Conservation (phyloP, 2,329 filamentous ascomycete species). For the Rugonectria rugulosa region DNA sequence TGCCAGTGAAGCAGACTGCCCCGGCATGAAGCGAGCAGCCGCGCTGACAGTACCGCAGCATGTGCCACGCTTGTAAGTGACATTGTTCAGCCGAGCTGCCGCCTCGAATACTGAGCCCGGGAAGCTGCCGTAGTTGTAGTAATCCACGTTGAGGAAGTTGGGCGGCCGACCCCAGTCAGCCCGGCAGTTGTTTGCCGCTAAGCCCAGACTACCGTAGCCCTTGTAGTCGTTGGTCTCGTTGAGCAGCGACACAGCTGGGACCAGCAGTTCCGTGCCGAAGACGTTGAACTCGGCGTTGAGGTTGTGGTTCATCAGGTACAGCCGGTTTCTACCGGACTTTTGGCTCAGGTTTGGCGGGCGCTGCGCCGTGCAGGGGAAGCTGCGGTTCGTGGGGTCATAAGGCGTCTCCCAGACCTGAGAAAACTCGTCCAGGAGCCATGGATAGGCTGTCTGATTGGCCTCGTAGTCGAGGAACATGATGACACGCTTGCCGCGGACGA, state of each 20-base stretch:
- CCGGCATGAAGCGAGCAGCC: slow-evolving; percentile 33
- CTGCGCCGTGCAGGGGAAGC: slow-evolving; percentile 81
- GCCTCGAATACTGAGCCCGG: slow-evolving; percentile 80
- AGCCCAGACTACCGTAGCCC: slow-evolving; percentile 72
- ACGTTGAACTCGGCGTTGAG: slow-evolving; percentile 80
- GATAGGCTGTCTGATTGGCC: slow-evolving; percentile 78
- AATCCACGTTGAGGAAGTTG: slow-evolving; percentile 84
- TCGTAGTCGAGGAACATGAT: slow-evolving; percentile 87
- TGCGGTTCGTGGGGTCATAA: slow-evolving; percentile 71
- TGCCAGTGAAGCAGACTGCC: slow-evolving; percentile 28
- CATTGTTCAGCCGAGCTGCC: slow-evolving; percentile 73
- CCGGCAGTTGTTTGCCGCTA: slow-evolving; percentile 68
- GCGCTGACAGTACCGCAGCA: slow-evolving; percentile 61
- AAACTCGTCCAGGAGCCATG: slow-evolving; percentile 90
- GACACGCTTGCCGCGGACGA: slow-evolving; percentile 73
- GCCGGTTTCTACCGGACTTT: slow-evolving; percentile 63
- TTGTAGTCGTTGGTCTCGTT: slow-evolving; percentile 75
- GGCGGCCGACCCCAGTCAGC: slow-evolving; percentile 71
- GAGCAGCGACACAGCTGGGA: slow-evolving; percentile 74
- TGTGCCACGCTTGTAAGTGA: slow-evolving; percentile 66
- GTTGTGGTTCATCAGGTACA: slow-evolving; percentile 93
- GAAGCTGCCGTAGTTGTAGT: slow-evolving; percentile 75
- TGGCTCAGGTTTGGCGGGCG: slow-evolving; percentile 72
- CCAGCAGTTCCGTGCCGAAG: slow-evolving; percentile 68
- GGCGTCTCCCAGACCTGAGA: slow-evolving; percentile 90